These are phyloP conservation scores for Fraxinus baroniana DNA, from an alignment of 305 asterid genomes.

Conservation along the genomic window DNA sequence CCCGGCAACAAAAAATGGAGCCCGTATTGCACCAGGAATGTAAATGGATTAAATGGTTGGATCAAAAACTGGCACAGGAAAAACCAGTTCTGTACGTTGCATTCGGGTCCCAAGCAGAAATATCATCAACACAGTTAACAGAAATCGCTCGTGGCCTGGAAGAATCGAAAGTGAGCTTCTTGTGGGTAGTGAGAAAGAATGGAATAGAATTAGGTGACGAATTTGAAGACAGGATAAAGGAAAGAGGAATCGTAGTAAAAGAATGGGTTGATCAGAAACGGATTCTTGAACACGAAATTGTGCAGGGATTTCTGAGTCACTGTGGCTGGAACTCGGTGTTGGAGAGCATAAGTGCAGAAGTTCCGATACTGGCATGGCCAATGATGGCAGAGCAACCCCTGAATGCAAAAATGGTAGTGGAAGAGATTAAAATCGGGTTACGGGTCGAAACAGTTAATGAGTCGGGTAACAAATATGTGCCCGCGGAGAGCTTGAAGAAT, in stretches of 20 bases:
- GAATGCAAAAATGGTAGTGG: slow-evolving; percentile 39
- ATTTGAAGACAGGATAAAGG: neutral
- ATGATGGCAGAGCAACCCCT: slow-evolving; percentile 49
- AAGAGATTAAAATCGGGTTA: slow-evolving; percentile 40
- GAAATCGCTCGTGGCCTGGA: slow-evolving; percentile 4
- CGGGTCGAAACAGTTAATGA: slow-evolving; percentile 32
- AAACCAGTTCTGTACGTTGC: slow-evolving; percentile 14
- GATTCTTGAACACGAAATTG: neutral
- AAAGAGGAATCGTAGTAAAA: slow-evolving; percentile 13
- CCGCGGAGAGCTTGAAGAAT: slow-evolving; percentile 28
- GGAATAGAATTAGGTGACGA: neutral
- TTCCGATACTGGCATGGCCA: slow-evolving; percentile 55
- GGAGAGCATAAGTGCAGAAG: slow-evolving; percentile 49
- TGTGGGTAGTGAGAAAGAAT: slow-evolving; percentile 12
- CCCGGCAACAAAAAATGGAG: neutral
- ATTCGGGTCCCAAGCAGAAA: slow-evolving; percentile 16
- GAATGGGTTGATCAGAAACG: slow-evolving; percentile 15
- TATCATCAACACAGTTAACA: neutral
- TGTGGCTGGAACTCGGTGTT: slow-evolving; percentile 55
- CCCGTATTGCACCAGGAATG: neutral
- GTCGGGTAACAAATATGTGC: slow-evolving; percentile 34
- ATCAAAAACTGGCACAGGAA: neutral
- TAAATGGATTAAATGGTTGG: neutral
- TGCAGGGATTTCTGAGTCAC: slow-evolving; percentile 24
- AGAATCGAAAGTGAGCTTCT: slow-evolving; percentile 3